These are phyloP conservation scores for Pulveroboletus sp. DNA, from an alignment of 768 basidiomycete species.

Conservation along the genomic window DNA sequence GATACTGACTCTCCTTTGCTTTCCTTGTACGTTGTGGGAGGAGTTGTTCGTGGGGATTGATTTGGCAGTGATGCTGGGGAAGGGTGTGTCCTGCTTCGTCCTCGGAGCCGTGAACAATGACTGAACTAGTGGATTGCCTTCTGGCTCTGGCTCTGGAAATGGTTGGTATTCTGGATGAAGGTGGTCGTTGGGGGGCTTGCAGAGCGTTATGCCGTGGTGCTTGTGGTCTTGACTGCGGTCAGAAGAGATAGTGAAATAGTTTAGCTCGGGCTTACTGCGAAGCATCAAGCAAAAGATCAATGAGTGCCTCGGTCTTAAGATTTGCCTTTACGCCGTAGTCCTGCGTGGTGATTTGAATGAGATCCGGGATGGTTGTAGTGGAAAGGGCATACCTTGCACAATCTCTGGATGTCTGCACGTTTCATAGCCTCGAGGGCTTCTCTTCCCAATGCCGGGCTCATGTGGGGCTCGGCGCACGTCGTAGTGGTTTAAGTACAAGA, in stretches of 20 bases:
- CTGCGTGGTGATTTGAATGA: constrained; percentile 35
- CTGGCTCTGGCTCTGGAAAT: constrained; percentile 26
- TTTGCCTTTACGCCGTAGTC: constrained; percentile 82
- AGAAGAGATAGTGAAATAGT: constrained; percentile 37
- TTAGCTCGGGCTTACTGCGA: constrained; percentile 36
- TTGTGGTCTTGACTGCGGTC: constrained; percentile 26
- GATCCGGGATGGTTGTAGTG: constrained; percentile 12
- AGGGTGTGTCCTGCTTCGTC: constrained; percentile 38
- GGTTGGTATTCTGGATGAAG: constrained; percentile 33
- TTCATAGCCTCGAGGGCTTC: constrained; percentile 52
- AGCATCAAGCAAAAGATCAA: constrained; percentile 66
- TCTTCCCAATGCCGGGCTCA: constrained; percentile 44
- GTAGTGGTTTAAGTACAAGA: constrained; percentile 49
- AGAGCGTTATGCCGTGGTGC: constrained; percentile 18
- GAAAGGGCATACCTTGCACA: constrained; percentile 52
- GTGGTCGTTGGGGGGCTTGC: constrained; percentile 24
- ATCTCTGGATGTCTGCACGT: constrained; percentile 52
- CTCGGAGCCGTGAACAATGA: constrained; percentile 40
- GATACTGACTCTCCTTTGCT: constrained; percentile 68
- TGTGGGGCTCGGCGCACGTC: constrained; percentile 24
- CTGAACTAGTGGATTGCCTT: constrained; percentile 32
- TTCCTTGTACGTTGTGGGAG: constrained; percentile 51
- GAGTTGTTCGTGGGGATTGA: constrained; percentile 15
- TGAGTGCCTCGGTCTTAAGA: constrained; percentile 75
- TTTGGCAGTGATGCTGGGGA: constrained; percentile 18